Evolutionary conservation across 768 basidiomycete species (phyloP), one percentile per base, ranked within the genome.

Genomic region (Suillus lakei): DNA sequence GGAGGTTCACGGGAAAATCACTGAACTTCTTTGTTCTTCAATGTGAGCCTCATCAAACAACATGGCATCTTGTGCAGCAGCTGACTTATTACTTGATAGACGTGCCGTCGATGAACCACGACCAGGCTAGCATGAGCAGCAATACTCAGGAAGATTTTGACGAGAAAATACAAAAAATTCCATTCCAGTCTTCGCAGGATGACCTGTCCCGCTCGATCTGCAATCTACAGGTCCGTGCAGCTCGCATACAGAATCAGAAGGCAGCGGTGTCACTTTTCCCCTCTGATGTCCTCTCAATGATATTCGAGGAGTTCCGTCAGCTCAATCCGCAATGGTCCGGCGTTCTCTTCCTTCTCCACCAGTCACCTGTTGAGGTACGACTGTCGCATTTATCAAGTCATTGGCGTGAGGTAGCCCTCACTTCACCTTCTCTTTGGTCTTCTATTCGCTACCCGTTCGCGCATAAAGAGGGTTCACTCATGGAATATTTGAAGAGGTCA

Each of bases 381-480:
- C 63, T 81, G 32, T 77, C 80, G 39, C 75, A 76, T 53, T 74
- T 80, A 26, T 73, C 72, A 36, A 70, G 66, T 43, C 74, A 73
- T 46, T 79, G 80, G 80, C 75, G 79, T 41, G 65, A 66, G 7
- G 73, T 80, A 16, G 74, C 80, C 18, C 74, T 81, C 44, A 66
- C 74, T 23, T 69, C 70, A 6, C 77, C 80, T 1, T 74, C 63
- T 13, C 72, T 80, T 62, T 80, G 77, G 80, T 77, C 77, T 16
- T 71, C 70, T 18, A 73, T 79, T 64, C 74, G 69, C 62, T 72
- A 76, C 65, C 72, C 74, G 13, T 73, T 75, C 62, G 73, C 73
- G 32, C 75, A 68, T 61, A 72, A 71, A 51, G 72, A 75, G 44
- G 71, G 71, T n/a, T 72, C 73, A 0, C 67, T 79, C n/a, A 38